phyloP scores from a whole-genome alignment of 2,329 filamentous ascomycete genomes.

The Didymella arachidicola region DNA sequence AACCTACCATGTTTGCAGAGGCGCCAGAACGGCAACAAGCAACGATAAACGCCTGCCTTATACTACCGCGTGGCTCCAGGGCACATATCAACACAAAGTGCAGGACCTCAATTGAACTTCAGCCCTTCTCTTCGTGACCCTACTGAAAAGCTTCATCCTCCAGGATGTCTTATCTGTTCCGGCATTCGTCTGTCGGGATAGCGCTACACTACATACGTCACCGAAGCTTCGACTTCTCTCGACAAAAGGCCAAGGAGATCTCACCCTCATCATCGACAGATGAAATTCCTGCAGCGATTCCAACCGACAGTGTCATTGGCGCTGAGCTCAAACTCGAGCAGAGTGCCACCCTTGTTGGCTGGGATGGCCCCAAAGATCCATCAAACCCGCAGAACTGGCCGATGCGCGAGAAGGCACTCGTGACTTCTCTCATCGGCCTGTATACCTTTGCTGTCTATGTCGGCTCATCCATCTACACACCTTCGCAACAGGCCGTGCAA shows the following conservation, averaged over 20 bases:
- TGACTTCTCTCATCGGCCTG: conserved; percentile 48
- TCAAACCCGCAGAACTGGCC: conserved; percentile 51
- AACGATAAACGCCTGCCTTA: not conserved
- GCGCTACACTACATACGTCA: conserved; percentile 29
- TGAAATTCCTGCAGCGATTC: conserved; percentile 24
- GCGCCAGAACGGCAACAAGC: conserved; percentile 15
- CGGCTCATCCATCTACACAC: conserved; percentile 60
- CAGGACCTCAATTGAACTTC: not conserved
- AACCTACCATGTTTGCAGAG: conserved; percentile 3
- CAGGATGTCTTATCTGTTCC: conserved; percentile 34
- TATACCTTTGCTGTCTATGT: conserved; percentile 68
- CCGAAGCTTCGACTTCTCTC: conserved; percentile 33
- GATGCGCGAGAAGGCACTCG: conserved; percentile 41
- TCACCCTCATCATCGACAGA: conserved; percentile 32
- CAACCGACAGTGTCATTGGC: conserved; percentile 23
- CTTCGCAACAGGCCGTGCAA: conserved; percentile 56
- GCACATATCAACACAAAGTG: not conserved
- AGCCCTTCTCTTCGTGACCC: not conserved
- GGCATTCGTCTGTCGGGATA: conserved; percentile 31
- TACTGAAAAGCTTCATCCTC: not conserved
- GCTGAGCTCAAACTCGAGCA: conserved; percentile 32
- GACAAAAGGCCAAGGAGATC: conserved; percentile 23
- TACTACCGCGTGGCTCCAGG: not conserved
- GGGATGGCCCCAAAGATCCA: conserved; percentile 49
- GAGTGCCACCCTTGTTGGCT: conserved; percentile 47